phyloP scores from a whole-genome alignment of 2,329 filamentous ascomycete genomes.

The Cytospora piceae region DNA sequence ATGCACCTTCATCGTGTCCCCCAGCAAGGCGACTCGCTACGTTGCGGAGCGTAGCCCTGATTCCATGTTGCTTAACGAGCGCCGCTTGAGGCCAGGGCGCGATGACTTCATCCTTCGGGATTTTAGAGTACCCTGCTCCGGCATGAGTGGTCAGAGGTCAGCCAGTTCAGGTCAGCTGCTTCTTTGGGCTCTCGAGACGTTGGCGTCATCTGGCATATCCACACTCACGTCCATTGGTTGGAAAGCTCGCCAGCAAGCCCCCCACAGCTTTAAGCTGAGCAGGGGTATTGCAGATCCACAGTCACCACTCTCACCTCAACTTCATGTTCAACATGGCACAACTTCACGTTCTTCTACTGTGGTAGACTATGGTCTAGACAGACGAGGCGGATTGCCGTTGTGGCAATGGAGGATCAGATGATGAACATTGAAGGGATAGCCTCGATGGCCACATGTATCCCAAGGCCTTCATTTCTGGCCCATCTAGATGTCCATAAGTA shows the following conservation, averaged over 20 bases:
- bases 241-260: background rate
- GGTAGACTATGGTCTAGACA: too few species aligned
- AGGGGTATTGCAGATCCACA: background rate
- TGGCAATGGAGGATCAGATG: too few species aligned
- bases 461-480: background rate
- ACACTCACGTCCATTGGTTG: background rate
- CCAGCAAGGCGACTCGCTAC: background rate
- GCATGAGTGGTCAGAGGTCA: background rate
- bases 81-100: background rate
- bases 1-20: background rate
- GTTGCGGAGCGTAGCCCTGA: background rate
- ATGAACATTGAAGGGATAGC: too few species aligned
- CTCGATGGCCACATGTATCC: background rate
- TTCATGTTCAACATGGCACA: too few species aligned
- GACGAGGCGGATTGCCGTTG: too few species aligned
- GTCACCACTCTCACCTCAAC: too few species aligned
- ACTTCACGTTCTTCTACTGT: too few species aligned
- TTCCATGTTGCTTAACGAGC: background rate
- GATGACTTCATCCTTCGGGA: background rate
- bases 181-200: background rate
- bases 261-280: background rate
- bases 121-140: background rate
- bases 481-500: too few species aligned
- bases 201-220: background rate
- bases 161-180: background rate